Evolutionary conservation across 2,329 filamentous ascomycete genomes (phyloP).

Genomic region (Curvularia hawaiiensis): DNA sequence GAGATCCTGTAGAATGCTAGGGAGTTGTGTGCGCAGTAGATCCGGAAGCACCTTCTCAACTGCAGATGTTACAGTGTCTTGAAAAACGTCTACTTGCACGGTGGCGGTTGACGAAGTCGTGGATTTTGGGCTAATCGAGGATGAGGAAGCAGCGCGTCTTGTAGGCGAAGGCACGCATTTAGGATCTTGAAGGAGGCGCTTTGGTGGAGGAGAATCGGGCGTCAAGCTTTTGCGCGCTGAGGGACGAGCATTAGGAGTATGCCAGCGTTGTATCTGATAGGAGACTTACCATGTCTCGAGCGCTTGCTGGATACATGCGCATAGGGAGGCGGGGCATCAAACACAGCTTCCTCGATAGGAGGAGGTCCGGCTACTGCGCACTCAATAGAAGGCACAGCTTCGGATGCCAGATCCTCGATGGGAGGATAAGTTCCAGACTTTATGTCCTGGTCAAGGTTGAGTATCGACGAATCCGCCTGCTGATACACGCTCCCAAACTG

Average conservation of each 20-base stretch:
- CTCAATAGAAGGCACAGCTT: constrained; percentile 1
- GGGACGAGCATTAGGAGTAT: not conserved
- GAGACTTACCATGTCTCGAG: constrained; percentile 3
- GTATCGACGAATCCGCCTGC: constrained; percentile 6
- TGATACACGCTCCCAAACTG: constrained; percentile 6
- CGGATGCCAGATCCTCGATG: not conserved
- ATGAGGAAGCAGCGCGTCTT: constrained; percentile 2
- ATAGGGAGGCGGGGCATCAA: constrained; percentile 10
- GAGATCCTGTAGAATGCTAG: constrained; percentile 2
- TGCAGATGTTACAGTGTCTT: constrained; percentile 6
- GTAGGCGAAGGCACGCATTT: not conserved
- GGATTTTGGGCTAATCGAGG: constrained; percentile 1
- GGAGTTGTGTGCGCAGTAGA: constrained; percentile 4
- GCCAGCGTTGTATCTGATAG: not conserved
- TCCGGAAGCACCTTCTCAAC: constrained; percentile 7
- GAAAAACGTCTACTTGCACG: constrained; percentile 8
- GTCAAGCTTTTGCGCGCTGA: constrained; percentile 8
- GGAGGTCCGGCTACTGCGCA: not conserved
- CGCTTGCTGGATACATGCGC: constrained; percentile 8
- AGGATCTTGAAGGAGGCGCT: constrained; percentile 6
- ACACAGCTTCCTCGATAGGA: not conserved
- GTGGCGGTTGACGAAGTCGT: constrained; percentile 6
- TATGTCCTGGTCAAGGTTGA: not conserved
- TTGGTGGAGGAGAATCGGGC: constrained; percentile 8
- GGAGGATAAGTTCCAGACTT: not conserved